phyloP scores from a whole-genome alignment of 352 stramenopile species.

The Halophytophthora batemanensis region DNA sequence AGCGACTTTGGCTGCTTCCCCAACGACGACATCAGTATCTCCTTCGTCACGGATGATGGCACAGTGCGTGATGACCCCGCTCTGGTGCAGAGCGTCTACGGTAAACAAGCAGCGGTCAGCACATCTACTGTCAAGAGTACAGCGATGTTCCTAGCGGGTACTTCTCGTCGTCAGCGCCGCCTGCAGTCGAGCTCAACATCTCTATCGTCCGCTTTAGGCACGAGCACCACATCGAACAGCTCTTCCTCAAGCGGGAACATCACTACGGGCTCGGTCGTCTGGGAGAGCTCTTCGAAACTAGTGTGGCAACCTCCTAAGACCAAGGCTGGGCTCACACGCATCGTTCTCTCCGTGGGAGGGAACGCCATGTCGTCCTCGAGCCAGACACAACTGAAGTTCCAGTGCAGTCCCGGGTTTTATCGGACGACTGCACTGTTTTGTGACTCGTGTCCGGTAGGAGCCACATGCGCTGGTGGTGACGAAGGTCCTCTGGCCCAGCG shows the following conservation, averaged over 20 bases:
- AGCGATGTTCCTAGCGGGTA: slow-evolving; percentile 3
- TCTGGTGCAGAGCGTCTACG: slow-evolving; percentile 13
- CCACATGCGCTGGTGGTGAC: slow-evolving; percentile 49
- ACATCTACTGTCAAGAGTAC: slow-evolving; percentile 1
- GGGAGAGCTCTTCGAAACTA: slow-evolving; percentile 45
- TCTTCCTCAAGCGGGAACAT: slow-evolving; percentile 8
- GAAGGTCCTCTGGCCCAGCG: slow-evolving; percentile 36
- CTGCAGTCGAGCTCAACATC: slow-evolving; percentile 3
- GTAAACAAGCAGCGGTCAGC: slow-evolving; percentile 5
- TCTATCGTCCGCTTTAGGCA: background rate
- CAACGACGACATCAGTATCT: slow-evolving; percentile 51
- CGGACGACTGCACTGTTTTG: slow-evolving; percentile 41
- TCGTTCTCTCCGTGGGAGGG: slow-evolving; percentile 53
- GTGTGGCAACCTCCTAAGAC: slow-evolving; percentile 62
- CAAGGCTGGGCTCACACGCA: slow-evolving; percentile 45
- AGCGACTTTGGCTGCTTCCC: slow-evolving; percentile 69
- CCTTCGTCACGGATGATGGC: slow-evolving; percentile 21
- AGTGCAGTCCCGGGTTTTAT: slow-evolving; percentile 59
- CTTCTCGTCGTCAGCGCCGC: slow-evolving; percentile 1
- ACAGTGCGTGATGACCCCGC: background rate
- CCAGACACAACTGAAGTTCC: slow-evolving; percentile 63
- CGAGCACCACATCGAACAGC: slow-evolving; percentile 4
- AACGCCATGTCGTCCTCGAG: slow-evolving; percentile 55
- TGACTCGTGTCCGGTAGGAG: slow-evolving; percentile 46
- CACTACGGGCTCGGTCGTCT: slow-evolving; percentile 33